A percentile compares a stretch with the other conserved stretches of the same genome.
These are phyloP conservation scores for Rhypophila decipiens DNA, from an alignment of 495 filamentous ascomycete species.

Conservation along the genomic window DNA sequence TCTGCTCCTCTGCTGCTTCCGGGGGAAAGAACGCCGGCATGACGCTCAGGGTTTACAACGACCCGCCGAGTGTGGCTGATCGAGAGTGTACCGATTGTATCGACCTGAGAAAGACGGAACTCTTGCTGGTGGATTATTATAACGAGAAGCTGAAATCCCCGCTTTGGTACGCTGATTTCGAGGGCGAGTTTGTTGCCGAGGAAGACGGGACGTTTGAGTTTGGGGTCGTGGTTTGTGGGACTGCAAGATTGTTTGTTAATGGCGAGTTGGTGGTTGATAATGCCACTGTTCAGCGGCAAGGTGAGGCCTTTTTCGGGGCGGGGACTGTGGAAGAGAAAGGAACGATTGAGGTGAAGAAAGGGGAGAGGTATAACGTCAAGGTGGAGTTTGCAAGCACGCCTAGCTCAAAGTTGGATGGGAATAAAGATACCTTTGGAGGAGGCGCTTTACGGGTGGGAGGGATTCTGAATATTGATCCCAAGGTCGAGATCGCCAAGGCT, in stretches of 20 bases:
- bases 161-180: constrained; percentile 57
- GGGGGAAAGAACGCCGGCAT: constrained; percentile 51
- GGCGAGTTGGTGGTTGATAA: constrained; percentile 64
- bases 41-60: constrained; percentile 54
- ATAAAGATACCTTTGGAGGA: constrained; percentile 49
- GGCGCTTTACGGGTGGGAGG: constrained; percentile 62
- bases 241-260: constrained; percentile 59
- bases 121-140: constrained; percentile 58
- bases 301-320: constrained; percentile 54
- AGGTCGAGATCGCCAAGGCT: constrained; percentile 56
- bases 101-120: constrained; percentile 45
- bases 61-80: constrained; percentile 38
- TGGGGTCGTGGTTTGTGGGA: constrained; percentile 61
- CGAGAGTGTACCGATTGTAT: constrained; percentile 51
- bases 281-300: constrained; percentile 52
- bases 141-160: constrained; percentile 48
- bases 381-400: constrained; percentile 60
- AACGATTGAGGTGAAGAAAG: constrained; percentile 49
- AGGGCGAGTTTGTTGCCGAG: constrained; percentile 52
- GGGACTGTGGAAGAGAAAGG: constrained; percentile 58
- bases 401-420: constrained; percentile 53
- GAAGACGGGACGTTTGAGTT: constrained; percentile 48
- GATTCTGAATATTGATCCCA: constrained; percentile 48
- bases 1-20: constrained; percentile 42
- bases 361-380: constrained; percentile 52